Evolutionary conservation across 2,329 filamentous ascomycete species (phyloP), one percentile per base, ranked within the genome.

Genomic region (Aspergillus fischeri): DNA sequence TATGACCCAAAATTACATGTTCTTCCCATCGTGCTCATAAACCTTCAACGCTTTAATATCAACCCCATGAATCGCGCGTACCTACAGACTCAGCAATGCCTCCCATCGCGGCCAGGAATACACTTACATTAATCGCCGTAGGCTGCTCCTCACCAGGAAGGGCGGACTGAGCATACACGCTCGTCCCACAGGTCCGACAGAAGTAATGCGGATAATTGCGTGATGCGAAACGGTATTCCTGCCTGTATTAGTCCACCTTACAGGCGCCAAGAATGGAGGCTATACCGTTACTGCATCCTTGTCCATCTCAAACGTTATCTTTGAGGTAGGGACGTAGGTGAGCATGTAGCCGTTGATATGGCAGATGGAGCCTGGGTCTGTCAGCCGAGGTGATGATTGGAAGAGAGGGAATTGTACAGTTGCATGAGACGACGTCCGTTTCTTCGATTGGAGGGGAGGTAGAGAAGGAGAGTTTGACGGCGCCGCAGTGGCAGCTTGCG

Each of bases 141-240:
- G 56, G 63, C 59, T 47, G 55, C 51, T 50, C 63, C 60, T 52
- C 59, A 58, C 59, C 65, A 48, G 45, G 69, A 54, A 50, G 32
- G 0, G 51, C 42, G 2, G 55, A 51, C 32, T 65, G 63, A 8
- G 59, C 65, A 50, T 65, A 68, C 29, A 72, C 59, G 49, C 65
- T 70, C 1, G 68, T 67, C 3, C 70, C 70, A 44, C 71, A 73
- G 7, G 60, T 67, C 5, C 57, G 54, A 59, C 70, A 73, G 50
- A 73, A 73, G 5, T 63, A 66, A 47, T 73, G 68, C 2, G 63
- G 65, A 27, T 66, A 65, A 10, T 57, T 60, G 38, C 66, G 60
- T 2, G 65, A 57, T 6, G 62, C 66, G 51, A 70, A 72, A 14
- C 52, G 64, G 47, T 73, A 73, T 27, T 57, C 62, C 65, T 67